These are phyloP conservation scores for Fusarium miscanthi DNA, from an alignment of 2,329 filamentous ascomycete genomes.

Conservation along the genomic window DNA sequence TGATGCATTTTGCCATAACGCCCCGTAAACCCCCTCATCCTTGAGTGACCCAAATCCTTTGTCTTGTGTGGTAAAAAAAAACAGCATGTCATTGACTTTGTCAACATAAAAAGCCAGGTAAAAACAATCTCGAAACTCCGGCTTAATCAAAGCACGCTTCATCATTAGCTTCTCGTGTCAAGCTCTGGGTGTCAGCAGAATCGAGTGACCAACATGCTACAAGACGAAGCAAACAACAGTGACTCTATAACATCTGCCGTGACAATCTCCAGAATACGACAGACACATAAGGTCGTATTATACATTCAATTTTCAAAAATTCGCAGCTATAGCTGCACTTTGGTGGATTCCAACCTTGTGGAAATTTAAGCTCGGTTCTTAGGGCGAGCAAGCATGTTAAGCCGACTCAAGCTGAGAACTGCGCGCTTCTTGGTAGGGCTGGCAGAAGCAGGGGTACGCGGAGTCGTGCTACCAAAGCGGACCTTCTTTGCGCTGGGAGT, in stretches of 20 bases:
- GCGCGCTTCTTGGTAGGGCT: conserved; percentile 65
- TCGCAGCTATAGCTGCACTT: not conserved
- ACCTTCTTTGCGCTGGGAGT: conserved; percentile 55
- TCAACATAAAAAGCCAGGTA: conserved; percentile 30
- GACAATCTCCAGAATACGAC: conserved; percentile 1
- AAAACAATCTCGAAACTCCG: conserved; percentile 47
- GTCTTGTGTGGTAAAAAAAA: conserved; percentile 14
- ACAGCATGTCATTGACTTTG: conserved; percentile 26
- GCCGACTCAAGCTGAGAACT: conserved; percentile 66
- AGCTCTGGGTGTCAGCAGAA: conserved; percentile 2
- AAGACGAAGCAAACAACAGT: conserved; percentile 6
- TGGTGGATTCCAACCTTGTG: not conserved
- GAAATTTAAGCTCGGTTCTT: conserved; percentile 63
- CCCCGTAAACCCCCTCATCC: conserved; percentile 31
- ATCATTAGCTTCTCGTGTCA: conserved; percentile 31
- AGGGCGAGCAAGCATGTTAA: conserved; percentile 70
- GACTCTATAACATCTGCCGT: not conserved
- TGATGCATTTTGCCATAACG: conserved; percentile 42
- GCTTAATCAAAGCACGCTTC: conserved; percentile 38
- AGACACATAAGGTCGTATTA: conserved; percentile 33
- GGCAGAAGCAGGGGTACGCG: conserved; percentile 43
- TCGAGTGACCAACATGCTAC: not conserved
- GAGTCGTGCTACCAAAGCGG: conserved; percentile 40
- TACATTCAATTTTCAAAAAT: conserved; percentile 31
- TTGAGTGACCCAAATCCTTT: conserved; percentile 34